phyloP scores from a whole-genome alignment of 192 early-diverging fungal species.

The Tieghemiomyces parasiticus region DNA sequence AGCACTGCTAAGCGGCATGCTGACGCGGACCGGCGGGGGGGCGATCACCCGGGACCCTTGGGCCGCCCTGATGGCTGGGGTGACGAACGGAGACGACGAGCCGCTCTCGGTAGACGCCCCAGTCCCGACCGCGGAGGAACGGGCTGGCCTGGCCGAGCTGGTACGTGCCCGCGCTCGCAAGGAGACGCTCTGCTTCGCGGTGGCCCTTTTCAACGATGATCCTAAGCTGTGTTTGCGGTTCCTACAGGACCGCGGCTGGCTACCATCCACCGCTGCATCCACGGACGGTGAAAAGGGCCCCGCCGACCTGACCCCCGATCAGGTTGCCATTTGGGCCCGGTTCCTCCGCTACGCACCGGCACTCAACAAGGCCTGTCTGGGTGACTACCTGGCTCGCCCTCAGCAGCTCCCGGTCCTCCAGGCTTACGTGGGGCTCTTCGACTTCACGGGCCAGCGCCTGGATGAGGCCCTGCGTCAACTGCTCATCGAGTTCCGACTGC shows the following conservation, averaged over 20 bases:
- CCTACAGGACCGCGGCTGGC: conserved; percentile 30
- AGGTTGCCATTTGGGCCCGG: conserved; percentile 34
- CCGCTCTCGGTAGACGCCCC: too few species aligned
- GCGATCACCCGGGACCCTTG: too few species aligned
- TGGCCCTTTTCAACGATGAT: conserved; percentile 67
- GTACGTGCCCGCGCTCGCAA: conserved; percentile 43
- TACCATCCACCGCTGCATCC: background rate
- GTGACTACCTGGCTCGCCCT: conserved; percentile 80
- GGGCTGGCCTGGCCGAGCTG: conserved; percentile 16
- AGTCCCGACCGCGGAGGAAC: conserved; percentile 22
- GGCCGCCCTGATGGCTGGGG: too few species aligned
- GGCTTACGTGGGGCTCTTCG: conserved; percentile 68
- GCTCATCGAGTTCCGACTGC: conserved; percentile 87
- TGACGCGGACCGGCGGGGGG: background rate
- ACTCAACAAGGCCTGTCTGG: conserved; percentile 75
- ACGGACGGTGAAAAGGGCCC: too few species aligned
- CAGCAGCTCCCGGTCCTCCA: conserved; percentile 72
- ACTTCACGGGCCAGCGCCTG: conserved; percentile 74
- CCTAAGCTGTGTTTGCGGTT: conserved; percentile 77
- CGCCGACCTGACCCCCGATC: too few species aligned
- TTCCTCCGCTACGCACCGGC: conserved; percentile 70
- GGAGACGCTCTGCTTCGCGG: conserved; percentile 60
- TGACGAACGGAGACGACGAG: too few species aligned
- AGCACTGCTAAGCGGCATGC: background rate
- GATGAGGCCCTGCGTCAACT: conserved; percentile 89